Conservation (phyloP, 163 green algal genomes). For the Prototheca wickerhamii region DNA sequence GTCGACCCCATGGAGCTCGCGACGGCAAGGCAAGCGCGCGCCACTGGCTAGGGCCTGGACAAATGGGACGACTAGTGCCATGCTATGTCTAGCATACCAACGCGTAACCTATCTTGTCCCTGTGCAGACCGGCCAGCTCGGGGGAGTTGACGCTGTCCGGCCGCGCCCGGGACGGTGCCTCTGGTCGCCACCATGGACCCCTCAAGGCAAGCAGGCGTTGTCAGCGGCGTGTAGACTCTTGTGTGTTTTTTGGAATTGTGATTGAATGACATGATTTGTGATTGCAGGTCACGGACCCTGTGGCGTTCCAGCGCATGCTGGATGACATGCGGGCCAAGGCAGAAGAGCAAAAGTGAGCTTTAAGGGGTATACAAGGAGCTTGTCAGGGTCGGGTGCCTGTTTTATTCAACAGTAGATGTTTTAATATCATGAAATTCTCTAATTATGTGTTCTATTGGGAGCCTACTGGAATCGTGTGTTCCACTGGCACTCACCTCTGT, state of each 20-base stretch:
- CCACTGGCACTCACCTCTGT: neutral
- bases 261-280: neutral
- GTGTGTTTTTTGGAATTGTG: neutral
- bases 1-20: slow-evolving; percentile 9
- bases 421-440: too few species aligned
- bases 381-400: neutral
- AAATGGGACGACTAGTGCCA: neutral
- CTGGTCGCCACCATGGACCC: neutral
- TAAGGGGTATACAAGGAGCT: neutral
- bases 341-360: slow-evolving; percentile 25
- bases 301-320: slow-evolving; percentile 28
- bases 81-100: neutral
- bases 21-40: neutral
- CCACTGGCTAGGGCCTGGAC: too few species aligned
- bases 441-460: too few species aligned
- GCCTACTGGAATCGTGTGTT: too few species aligned
- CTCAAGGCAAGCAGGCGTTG: too few species aligned
- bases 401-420: slow-evolving; percentile 1
- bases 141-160: neutral
- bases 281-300: slow-evolving; percentile 38
- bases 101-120: too few species aligned
- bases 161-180: neutral
- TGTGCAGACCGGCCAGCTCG: too few species aligned
- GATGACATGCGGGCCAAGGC: slow-evolving; percentile 32
- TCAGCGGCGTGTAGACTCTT: too few species aligned